Conservation (phyloP, 352 stramenopile genomes). For the Pilasporangium apinafurcum region DNA sequence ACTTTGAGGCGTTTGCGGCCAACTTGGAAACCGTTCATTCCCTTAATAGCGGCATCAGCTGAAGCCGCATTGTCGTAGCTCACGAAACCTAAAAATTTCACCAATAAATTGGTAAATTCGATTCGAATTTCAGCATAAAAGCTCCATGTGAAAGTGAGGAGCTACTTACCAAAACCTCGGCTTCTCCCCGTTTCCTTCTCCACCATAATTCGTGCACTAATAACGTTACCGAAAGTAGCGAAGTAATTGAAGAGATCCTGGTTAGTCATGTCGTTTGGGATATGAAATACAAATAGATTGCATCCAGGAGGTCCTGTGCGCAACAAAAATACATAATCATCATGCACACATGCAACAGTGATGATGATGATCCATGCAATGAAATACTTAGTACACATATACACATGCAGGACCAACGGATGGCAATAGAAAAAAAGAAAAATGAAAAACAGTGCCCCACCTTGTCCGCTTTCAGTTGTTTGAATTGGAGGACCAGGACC, state of each 20-base stretch:
- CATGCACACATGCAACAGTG: slow-evolving; percentile 29
- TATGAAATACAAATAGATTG: slow-evolving; percentile 98
- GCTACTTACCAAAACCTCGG: slow-evolving; percentile 87
- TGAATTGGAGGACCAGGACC: slow-evolving; percentile 84
- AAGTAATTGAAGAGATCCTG: slow-evolving; percentile 97
- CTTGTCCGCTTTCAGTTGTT: slow-evolving; percentile 84
- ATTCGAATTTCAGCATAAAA: slow-evolving; percentile 2
- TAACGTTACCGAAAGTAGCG: slow-evolving; percentile 92
- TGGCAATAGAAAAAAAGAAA: slow-evolving; percentile 1
- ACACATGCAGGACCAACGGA: slow-evolving; percentile 15
- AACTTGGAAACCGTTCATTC: slow-evolving; percentile 95
- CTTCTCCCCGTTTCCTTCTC: slow-evolving; percentile 94
- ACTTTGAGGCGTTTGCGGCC: slow-evolving; percentile 96
- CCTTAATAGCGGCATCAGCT: slow-evolving; percentile 90
- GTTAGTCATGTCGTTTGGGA: slow-evolving; percentile 97
- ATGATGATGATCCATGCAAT: slow-evolving; percentile 18
- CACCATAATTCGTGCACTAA: slow-evolving; percentile 96
- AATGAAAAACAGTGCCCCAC: slow-evolving; percentile 18
- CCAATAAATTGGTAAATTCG: not conserved
- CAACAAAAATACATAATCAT: slow-evolving; percentile 34
- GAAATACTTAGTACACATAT: slow-evolving; percentile 37
- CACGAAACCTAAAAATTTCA: slow-evolving; percentile 86
- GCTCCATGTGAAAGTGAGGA: slow-evolving; percentile 6
- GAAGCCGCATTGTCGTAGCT: slow-evolving; percentile 92
- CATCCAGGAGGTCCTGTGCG: slow-evolving; percentile 88